These are phyloP conservation scores for Pyropia haitanensis DNA, from an alignment of 23 red algal species.

Conservation along the genomic window DNA sequence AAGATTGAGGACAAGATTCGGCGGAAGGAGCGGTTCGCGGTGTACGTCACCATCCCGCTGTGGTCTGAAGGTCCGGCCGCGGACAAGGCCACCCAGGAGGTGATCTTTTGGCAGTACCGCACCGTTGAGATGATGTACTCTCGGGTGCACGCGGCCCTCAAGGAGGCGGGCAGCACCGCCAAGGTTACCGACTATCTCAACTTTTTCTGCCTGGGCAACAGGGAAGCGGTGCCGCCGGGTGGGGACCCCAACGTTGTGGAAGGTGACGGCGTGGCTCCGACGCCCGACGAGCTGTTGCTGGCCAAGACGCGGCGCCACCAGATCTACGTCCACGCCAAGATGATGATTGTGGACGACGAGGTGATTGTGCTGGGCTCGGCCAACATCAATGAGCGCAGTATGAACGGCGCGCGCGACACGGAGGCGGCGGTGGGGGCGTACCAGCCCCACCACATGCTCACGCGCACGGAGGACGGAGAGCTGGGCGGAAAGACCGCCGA, in stretches of 20 bases:
- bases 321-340: conserved; percentile 48
- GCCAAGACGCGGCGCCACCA: conserved; percentile 23
- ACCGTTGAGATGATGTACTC: conserved; percentile 70
- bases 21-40: conserved; percentile 29
- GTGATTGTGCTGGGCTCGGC: conserved; percentile 38
- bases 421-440: conserved; percentile 45
- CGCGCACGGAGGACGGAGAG: conserved; percentile 2
- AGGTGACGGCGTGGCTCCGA: conserved; percentile 2
- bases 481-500: not conserved
- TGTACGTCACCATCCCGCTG: conserved; percentile 51
- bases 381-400: conserved; percentile 56
- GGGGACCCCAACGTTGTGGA: no score
- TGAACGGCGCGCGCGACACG: conserved; percentile 58
- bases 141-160: conserved; percentile 23
- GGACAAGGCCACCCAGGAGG: conserved; percentile 42
- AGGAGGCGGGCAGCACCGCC: conserved; percentile 17
- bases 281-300: conserved; percentile 28
- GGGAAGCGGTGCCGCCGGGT: conserved; percentile 4
- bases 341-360: conserved; percentile 57
- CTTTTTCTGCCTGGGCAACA: conserved; percentile 48
- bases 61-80: conserved; percentile 38
- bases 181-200: conserved; percentile 35
- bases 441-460: conserved; percentile 29
- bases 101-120: conserved; percentile 44
- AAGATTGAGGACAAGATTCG: conserved; percentile 30